Percentiles rank a stretch among this genome's conserved stretches.
Conservation (phyloP, 345 rosid species). For the Arabidopsis suecica region DNA sequence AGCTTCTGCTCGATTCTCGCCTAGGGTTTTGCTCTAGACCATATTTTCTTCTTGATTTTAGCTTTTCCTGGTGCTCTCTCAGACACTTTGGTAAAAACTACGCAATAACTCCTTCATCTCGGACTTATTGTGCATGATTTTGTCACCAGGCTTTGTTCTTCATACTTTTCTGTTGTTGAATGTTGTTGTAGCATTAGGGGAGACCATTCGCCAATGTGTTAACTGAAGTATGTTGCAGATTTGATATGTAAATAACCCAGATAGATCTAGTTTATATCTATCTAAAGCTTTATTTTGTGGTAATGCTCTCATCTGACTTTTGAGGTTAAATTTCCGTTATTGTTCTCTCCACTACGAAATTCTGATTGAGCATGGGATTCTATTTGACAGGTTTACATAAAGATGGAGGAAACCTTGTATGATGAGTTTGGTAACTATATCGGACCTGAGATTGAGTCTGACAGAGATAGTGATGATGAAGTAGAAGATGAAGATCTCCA, state of each 20-base stretch:
- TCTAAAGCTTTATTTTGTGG: background rate
- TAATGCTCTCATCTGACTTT: background rate
- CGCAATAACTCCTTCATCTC: too few relatives aligned
- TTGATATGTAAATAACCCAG: background rate
- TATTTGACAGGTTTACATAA: slow-evolving; percentile 31
- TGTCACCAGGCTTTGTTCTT: too few relatives aligned
- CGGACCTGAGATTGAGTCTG: slow-evolving; percentile 97
- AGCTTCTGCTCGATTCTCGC: background rate
- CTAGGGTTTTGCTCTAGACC: background rate
- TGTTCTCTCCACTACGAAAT: too few relatives aligned
- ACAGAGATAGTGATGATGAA: slow-evolving; percentile 74
- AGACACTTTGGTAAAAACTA: background rate
- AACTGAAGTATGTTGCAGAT: background rate
- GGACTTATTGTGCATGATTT: too few relatives aligned
- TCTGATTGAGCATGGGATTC: slow-evolving; percentile 11
- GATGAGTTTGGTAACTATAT: slow-evolving; percentile 99
- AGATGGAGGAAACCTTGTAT: slow-evolving; percentile 93
- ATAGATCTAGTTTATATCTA: background rate
- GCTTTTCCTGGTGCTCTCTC: background rate
- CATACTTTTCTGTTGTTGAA: background rate
- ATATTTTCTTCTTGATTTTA: background rate
- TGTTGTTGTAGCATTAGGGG: background rate
- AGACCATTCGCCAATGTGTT: too few relatives aligned
- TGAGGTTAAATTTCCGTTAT: background rate
- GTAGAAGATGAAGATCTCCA: slow-evolving; percentile 73